A percentile compares a stretch with the other conserved stretches of the same genome.
These are phyloP conservation scores for Ehretia macrophylla DNA, from an alignment of 257 asterid species.

Conservation along the genomic window DNA sequence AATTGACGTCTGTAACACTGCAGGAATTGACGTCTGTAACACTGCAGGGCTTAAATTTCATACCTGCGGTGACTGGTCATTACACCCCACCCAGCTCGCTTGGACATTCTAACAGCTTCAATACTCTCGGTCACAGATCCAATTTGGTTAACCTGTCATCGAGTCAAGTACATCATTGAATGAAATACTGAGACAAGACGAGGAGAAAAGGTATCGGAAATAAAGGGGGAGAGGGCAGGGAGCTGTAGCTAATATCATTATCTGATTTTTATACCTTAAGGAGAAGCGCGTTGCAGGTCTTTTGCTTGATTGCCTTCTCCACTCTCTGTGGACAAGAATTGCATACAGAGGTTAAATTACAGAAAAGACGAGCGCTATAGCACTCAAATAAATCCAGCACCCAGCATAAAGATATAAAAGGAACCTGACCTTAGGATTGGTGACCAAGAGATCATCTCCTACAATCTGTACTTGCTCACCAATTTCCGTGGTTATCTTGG, in stretches of 20 bases:
- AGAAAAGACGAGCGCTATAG: background rate
- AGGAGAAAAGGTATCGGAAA: background rate
- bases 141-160: conserved; percentile 99
- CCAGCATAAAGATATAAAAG: too few species aligned
- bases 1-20: background rate
- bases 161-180: background rate
- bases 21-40: background rate
- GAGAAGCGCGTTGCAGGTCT: conserved; percentile 94
- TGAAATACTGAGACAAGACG: background rate
- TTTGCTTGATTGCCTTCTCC: conserved; percentile 90
- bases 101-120: conserved; percentile 96
- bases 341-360: background rate
- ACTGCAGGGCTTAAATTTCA: background rate
- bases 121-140: conserved; percentile 98
- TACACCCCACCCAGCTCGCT: conserved; percentile 98
- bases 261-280: too few species aligned
- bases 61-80: conserved; percentile 89
- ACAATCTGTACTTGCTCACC: conserved; percentile 90
- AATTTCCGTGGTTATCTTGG: conserved; percentile 74
- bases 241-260: conserved; percentile 21
- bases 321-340: conserved; percentile 61
- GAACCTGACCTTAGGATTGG: conserved; percentile 77
- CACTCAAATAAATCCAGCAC: too few species aligned
- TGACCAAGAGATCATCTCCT: conserved; percentile 94
- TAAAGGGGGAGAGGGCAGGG: background rate